Percentiles rank a stretch among this genome's conserved stretches.
phyloP scores from a whole-genome alignment of 352 stramenopile genomes.

The Pelagophyceae sp. region DNA sequence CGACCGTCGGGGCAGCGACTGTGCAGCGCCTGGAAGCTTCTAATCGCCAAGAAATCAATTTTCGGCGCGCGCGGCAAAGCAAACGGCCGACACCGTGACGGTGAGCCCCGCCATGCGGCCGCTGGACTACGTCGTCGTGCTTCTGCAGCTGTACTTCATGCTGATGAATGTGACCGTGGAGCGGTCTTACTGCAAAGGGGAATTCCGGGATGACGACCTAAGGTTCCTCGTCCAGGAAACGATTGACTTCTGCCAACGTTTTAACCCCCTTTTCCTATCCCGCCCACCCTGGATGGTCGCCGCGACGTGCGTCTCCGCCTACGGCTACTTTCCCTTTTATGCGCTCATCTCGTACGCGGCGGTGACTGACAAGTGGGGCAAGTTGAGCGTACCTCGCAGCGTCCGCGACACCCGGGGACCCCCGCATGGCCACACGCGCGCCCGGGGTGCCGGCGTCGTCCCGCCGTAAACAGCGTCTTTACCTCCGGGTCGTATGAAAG shows the following conservation, averaged over 20 bases:
- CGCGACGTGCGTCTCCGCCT: conserved; percentile 1
- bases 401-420: too few species aligned
- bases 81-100: too few species aligned
- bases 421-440: too few species aligned
- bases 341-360: not conserved
- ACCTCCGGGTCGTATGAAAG: too few species aligned
- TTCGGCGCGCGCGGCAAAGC: too few species aligned
- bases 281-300: not conserved
- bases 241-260: not conserved
- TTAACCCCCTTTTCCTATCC: not conserved
- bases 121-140: not conserved
- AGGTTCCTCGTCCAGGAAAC: conserved; percentile 1
- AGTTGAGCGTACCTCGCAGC: not conserved
- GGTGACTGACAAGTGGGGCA: not conserved
- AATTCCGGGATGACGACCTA: not conserved
- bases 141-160: not conserved
- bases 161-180: not conserved
- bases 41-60: too few species aligned
- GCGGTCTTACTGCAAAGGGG: not conserved
- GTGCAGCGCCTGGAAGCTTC: too few species aligned
- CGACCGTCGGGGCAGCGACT: too few species aligned
- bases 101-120: too few species aligned
- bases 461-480: too few species aligned
- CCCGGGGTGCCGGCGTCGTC: too few species aligned
- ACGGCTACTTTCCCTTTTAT: not conserved